Evolutionary conservation across 164 flowering plant species (phyloP), one percentile per base, ranked within the genome.

Genomic region (Stephania japonica): DNA sequence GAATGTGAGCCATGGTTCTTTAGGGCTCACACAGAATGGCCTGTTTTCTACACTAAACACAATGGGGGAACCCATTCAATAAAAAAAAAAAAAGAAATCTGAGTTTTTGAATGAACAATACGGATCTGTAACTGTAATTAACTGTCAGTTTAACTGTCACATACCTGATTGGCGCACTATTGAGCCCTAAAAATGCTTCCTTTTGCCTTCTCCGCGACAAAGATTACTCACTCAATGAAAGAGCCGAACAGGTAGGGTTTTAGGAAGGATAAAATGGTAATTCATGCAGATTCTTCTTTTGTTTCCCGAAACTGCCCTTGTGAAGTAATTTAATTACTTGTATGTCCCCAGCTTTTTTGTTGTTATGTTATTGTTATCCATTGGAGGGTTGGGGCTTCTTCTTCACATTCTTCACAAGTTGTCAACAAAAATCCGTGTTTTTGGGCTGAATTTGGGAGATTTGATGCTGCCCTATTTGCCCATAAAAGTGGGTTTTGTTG

Each of bases 1-100:
- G 89, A 5, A 80, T 70, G 73, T 69, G 78, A 74, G 88, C 87
- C 98, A 91, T 89, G 38, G 38, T 32, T 32, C 59, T 26, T 75
- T 8, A 16, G 8, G 49, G 64, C 61, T 62, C 27, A 24, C 25
- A 47, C 47, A 70, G 9, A 64, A 49, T 14, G 64, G 10, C 7
- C 65, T 74, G 44, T 23, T 62, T 73, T 43, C 21, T 27, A 27
- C 18, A 77, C 23, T 13, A 19, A 9, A 75, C 26, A 43, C 24
- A 19, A n/a, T 67, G 42, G 56, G 42, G n/a, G 68, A 47, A 16
- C 0, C 12, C 12, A 47, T 47, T 7, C 64, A 59, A 19, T 19
- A 0, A 59, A 21, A n/a, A 7, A n/a, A n/a, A 7, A n/a, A 59
- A 7, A 18, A 56, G 18, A 56, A 16, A 7, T 56, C n/a, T n/a